Evolutionary conservation across 352 stramenopile genomes (phyloP).

Genomic region (Phytophthora foliorum): DNA sequence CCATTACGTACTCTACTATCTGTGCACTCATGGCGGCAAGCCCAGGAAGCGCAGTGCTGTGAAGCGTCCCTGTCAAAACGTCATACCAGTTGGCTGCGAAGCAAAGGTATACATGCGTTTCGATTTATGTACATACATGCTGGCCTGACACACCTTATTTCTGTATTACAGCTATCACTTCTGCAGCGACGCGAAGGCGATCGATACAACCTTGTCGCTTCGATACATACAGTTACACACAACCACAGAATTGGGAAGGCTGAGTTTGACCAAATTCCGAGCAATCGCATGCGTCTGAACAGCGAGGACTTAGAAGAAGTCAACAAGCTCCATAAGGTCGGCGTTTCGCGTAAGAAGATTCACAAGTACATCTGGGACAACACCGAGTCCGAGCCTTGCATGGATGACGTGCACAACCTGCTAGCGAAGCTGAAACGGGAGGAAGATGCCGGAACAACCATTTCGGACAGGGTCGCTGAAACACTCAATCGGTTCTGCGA

Average conservation of each 20-base stretch:
- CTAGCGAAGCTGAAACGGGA: not conserved
- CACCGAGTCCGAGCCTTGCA: not conserved
- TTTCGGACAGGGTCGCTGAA: not conserved
- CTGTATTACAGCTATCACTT: not conserved
- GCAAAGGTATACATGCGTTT: not conserved
- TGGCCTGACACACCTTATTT: not conserved
- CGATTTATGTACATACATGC: not conserved
- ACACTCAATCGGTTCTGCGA: constrained; percentile 1
- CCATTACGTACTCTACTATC: not conserved
- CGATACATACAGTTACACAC: not conserved
- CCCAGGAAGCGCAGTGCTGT: not conserved
- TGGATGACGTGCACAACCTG: constrained; percentile 9
- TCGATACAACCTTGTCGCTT: not conserved
- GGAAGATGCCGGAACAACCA: not conserved
- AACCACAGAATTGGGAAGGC: not conserved
- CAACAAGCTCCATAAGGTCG: not conserved
- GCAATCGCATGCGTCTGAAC: not conserved
- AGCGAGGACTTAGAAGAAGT: not conserved
- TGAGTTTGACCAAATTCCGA: not conserved
- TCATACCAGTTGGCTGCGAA: not conserved
- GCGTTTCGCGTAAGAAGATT: not conserved
- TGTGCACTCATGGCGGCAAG: not conserved
- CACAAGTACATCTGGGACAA: not conserved
- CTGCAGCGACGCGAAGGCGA: not conserved
- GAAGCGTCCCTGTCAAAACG: not conserved